phyloP scores from a whole-genome alignment of 2,329 filamentous ascomycete species.

The Penicillium rolfsii region DNA sequence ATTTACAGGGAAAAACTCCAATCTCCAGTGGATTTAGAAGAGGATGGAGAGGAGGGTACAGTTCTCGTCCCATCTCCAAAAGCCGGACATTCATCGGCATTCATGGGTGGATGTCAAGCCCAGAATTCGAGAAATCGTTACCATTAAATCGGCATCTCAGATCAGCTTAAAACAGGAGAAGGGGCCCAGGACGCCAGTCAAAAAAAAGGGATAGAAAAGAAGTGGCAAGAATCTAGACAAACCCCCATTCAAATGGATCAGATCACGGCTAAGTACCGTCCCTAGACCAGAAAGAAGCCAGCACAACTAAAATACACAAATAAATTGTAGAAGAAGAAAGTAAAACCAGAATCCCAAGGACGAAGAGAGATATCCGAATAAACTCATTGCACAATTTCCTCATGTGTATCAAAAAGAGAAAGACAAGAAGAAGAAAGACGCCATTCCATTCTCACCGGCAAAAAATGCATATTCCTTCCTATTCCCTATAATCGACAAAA shows the following conservation, averaged over 20 bases:
- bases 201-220: neutral
- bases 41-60: neutral
- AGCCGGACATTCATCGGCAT: neutral
- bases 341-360: constrained; percentile 4
- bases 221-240: neutral
- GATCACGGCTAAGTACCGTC: neutral
- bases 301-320: neutral
- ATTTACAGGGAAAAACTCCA: neutral
- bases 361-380: constrained; percentile 14
- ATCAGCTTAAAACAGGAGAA: too few relatives aligned
- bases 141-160: too few relatives aligned
- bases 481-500: neutral
- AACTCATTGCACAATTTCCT: constrained; percentile 28
- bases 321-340: neutral
- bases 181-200: too few relatives aligned
- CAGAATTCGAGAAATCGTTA: neutral
- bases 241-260: neutral
- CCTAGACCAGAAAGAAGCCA: neutral
- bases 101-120: neutral
- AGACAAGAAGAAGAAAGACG: constrained; percentile 8
- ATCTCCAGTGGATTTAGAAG: too few relatives aligned
- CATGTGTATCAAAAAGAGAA: constrained; percentile 11
- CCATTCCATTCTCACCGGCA: constrained; percentile 16
- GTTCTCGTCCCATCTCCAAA: too few relatives aligned
- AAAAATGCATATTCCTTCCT: constrained; percentile 17